Conservation (phyloP, 148 eudicot genomes). For the Camellia granthamiana region DNA sequence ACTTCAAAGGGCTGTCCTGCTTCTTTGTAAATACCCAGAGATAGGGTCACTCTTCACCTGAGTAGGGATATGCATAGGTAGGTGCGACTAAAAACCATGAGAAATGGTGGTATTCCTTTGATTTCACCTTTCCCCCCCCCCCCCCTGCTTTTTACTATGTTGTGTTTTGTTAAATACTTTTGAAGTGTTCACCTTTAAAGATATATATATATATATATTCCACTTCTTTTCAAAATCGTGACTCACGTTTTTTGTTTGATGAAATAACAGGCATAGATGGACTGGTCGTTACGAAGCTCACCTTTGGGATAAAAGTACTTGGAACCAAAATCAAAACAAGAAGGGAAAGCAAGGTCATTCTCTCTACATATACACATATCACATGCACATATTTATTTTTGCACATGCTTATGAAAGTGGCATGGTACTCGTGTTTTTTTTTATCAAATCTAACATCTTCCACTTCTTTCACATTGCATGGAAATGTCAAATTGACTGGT, state of each 20-base stretch:
- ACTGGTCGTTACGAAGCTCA: conserved; percentile 99
- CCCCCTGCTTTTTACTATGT: not conserved
- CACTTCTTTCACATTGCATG: conserved; percentile 26
- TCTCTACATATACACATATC: not conserved
- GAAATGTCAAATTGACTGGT: conserved; percentile 20
- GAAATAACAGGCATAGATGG: conserved; percentile 83
- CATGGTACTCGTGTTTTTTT: conserved; percentile 1
- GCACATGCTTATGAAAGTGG: not conserved
- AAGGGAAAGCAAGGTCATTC: conserved; percentile 91
- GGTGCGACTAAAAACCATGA: conserved; percentile 5
- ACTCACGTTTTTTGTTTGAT: not conserved
- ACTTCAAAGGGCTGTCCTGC: not conserved
- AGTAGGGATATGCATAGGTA: not conserved
- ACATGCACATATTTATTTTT: not conserved
- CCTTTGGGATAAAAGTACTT: conserved; percentile 98
- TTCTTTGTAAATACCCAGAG: not conserved
- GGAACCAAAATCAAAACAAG: conserved; percentile 98
- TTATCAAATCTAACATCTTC: conserved; percentile 25
- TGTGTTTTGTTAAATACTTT: not conserved
- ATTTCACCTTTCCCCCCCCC: not conserved
- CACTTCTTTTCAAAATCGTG: not conserved
- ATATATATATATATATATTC: no score
- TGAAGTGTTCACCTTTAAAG: not conserved
- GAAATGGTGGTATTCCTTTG: conserved; percentile 1
- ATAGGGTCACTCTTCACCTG: not conserved